Evolutionary conservation across 139 green algal genomes (phyloP).

Genomic region (Coelastrella sp.): DNA sequence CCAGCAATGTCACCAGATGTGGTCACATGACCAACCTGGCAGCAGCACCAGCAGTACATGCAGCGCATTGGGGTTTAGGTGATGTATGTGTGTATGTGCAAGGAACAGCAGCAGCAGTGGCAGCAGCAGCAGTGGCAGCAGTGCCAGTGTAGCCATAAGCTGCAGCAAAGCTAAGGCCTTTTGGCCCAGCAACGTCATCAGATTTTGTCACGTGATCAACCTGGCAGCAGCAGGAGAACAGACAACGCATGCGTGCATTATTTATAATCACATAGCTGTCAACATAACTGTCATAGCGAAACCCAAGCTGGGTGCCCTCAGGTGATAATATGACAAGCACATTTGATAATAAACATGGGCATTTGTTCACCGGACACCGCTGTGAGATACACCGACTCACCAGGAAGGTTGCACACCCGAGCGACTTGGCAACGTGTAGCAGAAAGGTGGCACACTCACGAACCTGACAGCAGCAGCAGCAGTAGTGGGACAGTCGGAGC

Average conservation of each 20-base stretch:
- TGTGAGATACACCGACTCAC: conserved; percentile 49
- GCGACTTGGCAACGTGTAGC: conserved; percentile 81
- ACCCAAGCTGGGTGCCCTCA: no score
- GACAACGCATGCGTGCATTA: background rate
- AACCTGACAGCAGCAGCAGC: conserved; percentile 74
- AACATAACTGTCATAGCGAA: no score
- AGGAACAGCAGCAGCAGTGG: no score
- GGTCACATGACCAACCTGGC: conserved; percentile 70
- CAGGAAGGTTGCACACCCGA: conserved; percentile 83
- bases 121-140: background rate
- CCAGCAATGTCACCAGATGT: conserved; percentile 88
- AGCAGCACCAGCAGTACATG: background rate
- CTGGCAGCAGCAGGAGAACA: background rate
- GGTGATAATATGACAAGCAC: no score
- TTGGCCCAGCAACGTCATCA: conserved; percentile 90
- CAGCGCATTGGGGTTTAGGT: no score
- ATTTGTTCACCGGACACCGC: no score
- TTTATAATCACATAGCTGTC: no score
- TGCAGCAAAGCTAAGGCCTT: conserved; percentile 66
- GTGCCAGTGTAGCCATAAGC: background rate
- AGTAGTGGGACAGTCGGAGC: background rate
- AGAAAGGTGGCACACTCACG: conserved; percentile 91
- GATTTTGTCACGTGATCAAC: conserved; percentile 75
- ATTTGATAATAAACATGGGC: no score
- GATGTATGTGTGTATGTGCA: no score